Percentiles rank a stretch among this genome's conserved stretches.
phyloP scores from a whole-genome alignment of 75 land plant species.

The Selaginella tamariscina region DNA sequence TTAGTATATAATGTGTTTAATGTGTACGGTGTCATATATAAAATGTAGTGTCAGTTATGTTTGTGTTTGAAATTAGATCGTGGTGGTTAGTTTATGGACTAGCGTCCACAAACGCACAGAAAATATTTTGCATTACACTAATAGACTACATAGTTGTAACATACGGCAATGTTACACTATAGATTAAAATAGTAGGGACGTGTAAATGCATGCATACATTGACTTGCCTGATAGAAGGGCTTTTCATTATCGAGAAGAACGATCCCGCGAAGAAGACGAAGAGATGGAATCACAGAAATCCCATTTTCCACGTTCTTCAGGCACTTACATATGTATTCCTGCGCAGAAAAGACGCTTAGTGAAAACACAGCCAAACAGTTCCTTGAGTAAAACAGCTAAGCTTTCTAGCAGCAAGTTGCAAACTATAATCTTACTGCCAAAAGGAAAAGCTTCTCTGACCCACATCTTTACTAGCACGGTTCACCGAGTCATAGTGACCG shows the following conservation, averaged over 20 bases:
- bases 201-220: no score
- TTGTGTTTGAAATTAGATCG: no score
- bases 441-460: conserved; percentile 20
- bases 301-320: conserved; percentile 17
- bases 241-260: conserved; percentile 22
- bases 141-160: no score
- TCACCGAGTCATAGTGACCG: conserved; percentile 26
- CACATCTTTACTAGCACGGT: conserved; percentile 29
- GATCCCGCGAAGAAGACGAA: conserved; percentile 21
- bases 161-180: no score
- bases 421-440: conserved; percentile 21
- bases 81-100: no score
- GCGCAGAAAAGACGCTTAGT: neutral
- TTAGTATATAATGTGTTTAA: neutral
- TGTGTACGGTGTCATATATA: no score
- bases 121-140: no score
- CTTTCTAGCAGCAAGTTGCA: neutral
- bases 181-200: no score
- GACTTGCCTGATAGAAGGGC: conserved; percentile 27
- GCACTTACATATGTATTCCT: conserved; percentile 23
- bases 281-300: conserved; percentile 21
- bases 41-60: no score
- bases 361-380: no score
- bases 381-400: neutral
- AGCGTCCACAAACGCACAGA: no score